Base-by-base conservation (phyloP, 305 asterid species). In the Nicotiana rustica region DNA sequence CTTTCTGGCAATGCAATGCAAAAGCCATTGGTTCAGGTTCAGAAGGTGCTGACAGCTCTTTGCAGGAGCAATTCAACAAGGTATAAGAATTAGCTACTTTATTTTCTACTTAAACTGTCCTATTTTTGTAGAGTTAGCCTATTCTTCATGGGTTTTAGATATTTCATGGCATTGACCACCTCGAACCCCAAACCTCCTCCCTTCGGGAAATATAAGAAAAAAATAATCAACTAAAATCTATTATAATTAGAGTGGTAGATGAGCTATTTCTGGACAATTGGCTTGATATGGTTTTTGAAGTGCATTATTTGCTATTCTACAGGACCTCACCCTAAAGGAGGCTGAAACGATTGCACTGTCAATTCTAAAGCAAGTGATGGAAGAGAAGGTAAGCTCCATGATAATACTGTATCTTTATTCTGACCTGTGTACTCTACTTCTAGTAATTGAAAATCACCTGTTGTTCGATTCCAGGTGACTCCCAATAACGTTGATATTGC, bases 1-100 rank as follows among this genome's bases (percentile, higher is more conserved):
- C 98, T 67, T 93, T 93, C 90, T 95, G 98, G 98, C 97, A 95
- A 86, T 95, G 97, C 90, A 95, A 91, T 83, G 97, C 97, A 52
- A 95, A 95, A 85, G 98, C 98, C 85, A 95, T 95, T 61, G 98
- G 97, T 2, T 95, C 98, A 52, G 98, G 98, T 80, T 95, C 98
- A 21, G 98, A 92, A 93, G 98, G 98, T 67, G 97, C 98, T 82
- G 98, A 95, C 89, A 93, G 97, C 92, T 92, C 98, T 77, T 77
- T 95, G 92, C 98, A 93, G 87, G 98, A 93, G 94, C 98, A 95
- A 87, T 95, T 78, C 81, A 93, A 90, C 85, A 91, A 93, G 96
- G 98, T 95, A 85, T 67, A 10, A 3, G 19, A 31, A 9, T 55
- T 55, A 9, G 47, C 47, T 6, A 55, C 33, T 52, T 75, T 52